A percentile compares a stretch with the other conserved stretches of the same genome.
Evolutionary conservation across 306 rosid species (phyloP).

Genomic region (Prosopis cineraria): DNA sequence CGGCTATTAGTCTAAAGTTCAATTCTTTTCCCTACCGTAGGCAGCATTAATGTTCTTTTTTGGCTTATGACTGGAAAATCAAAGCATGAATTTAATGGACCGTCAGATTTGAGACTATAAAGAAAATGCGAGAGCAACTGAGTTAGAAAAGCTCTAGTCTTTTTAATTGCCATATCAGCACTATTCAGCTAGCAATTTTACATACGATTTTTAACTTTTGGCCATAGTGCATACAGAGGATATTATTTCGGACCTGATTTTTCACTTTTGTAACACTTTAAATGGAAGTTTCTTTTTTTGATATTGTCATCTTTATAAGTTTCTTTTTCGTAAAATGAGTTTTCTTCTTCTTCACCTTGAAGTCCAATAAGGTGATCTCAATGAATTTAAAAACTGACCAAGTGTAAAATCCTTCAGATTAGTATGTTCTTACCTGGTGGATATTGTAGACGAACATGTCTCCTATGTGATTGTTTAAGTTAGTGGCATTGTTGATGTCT

Average conservation of each 20-base stretch:
- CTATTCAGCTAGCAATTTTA: background rate
- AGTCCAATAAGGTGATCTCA: background rate
- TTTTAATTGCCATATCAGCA: background rate
- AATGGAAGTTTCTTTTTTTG: background rate
- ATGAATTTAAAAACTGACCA: background rate
- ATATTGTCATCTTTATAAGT: background rate
- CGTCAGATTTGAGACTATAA: background rate
- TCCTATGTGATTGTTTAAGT: background rate
- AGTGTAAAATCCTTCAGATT: background rate
- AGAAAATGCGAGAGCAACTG: background rate
- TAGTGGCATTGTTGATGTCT: background rate
- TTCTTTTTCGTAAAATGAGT: background rate
- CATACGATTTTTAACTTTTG: background rate
- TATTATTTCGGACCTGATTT: background rate
- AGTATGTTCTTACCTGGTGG: background rate
- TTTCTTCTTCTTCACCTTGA: background rate
- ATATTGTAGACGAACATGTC: background rate
- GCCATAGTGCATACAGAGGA: background rate
- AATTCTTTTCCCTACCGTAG: background rate
- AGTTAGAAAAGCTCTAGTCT: background rate
- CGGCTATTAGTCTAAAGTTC: conserved; percentile 11
- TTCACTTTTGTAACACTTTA: background rate
- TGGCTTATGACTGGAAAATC: background rate
- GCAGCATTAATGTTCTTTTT: background rate
- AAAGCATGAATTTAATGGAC: background rate